Evolutionary conservation across 306 rosid species (phyloP).

Genomic region (Clitoria ternatea): DNA sequence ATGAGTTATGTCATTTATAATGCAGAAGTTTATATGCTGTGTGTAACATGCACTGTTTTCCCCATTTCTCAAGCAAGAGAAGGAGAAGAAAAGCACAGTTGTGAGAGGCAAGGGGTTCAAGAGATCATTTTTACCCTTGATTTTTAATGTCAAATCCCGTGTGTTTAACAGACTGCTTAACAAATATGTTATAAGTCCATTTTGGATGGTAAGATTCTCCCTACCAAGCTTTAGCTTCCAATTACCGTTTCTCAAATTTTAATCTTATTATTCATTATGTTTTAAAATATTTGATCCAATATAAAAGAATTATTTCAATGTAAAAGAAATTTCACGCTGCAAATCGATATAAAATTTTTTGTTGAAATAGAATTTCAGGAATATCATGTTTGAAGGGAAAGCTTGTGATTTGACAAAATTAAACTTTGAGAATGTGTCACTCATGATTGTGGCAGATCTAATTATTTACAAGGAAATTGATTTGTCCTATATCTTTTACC

Average conservation of each 20-base stretch:
- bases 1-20: background rate
- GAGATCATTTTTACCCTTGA: no score
- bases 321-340: no score
- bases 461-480: conserved; percentile 34
- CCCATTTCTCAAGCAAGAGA: conserved; percentile 39
- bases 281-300: no score
- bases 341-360: no score
- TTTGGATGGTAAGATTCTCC: no score
- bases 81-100: conserved; percentile 31
- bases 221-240: no score
- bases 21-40: background rate
- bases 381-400: conserved; percentile 10
- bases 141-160: no score
- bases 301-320: no score
- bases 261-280: no score
- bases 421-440: conserved; percentile 22
- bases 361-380: conserved; percentile 3
- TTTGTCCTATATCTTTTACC: background rate
- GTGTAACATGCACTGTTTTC: conserved; percentile 18
- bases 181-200: no score
- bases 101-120: conserved; percentile 1
- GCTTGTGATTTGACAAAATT: conserved; percentile 12
- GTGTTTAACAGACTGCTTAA: no score
- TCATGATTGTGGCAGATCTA: conserved; percentile 16
- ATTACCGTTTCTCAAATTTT: no score